A percentile compares a stretch with the other conserved stretches of the same genome.
Evolutionary conservation across 305 asterid species (phyloP).

Genomic region (Fraxinus greggii): DNA sequence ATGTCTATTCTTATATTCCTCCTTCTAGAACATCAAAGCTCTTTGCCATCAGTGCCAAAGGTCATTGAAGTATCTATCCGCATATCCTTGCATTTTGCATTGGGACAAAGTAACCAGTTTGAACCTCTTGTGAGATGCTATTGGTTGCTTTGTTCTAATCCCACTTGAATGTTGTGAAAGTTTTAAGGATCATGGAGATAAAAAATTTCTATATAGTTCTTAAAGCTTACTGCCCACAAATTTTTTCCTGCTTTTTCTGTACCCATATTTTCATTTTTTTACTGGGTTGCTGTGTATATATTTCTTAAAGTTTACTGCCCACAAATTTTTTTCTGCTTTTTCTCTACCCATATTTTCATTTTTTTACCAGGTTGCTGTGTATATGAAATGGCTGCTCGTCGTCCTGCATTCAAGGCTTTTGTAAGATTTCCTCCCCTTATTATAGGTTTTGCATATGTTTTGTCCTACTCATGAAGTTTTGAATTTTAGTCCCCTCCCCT

Average conservation of each 20-base stretch:
- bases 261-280: slow-evolving; percentile 20
- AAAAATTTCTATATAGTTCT: not conserved
- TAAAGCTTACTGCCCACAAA: not conserved
- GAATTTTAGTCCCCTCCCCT: not conserved
- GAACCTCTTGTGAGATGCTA: not conserved
- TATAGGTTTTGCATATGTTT: not conserved
- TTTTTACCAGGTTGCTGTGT: slow-evolving; percentile 81
- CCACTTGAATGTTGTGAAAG: not conserved
- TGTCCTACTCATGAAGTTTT: not conserved
- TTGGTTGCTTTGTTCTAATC: not conserved
- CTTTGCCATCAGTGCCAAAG: not conserved
- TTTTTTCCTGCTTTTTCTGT: not conserved
- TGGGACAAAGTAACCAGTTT: not conserved
- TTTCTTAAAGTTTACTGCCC: not conserved
- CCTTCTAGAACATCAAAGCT: not conserved
- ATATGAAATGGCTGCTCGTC: slow-evolving; percentile 99
- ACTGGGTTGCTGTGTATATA: slow-evolving; percentile 71
- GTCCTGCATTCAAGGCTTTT: slow-evolving; percentile 96
- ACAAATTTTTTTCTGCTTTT: not conserved
- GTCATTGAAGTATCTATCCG: not conserved
- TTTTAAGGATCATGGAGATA: not conserved
- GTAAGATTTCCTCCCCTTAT: slow-evolving; percentile 48
- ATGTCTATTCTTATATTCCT: slow-evolving; percentile 21
- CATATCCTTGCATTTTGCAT: not conserved
- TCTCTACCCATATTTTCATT: slow-evolving; percentile 9